These are phyloP conservation scores for Rhizophagus clarus DNA, from an alignment of 192 early-diverging fungal genomes.

Conservation along the genomic window DNA sequence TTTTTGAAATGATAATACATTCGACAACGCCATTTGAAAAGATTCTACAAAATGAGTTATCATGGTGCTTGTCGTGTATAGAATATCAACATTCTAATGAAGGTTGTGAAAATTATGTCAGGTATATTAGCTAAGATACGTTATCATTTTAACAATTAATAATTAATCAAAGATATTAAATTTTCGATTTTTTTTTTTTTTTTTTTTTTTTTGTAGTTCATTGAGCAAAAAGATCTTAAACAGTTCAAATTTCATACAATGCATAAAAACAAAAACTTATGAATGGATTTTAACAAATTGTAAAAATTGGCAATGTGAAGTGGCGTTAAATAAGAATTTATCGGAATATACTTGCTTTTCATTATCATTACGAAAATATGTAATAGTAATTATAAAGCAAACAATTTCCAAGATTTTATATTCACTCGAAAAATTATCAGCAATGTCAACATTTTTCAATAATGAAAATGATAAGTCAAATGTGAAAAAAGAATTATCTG, in stretches of 20 bases:
- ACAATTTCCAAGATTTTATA: not conserved
- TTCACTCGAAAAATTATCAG: not conserved
- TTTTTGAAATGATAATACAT: not conserved
- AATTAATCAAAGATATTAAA: not conserved
- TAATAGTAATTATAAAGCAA: not conserved
- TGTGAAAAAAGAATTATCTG: too few relatives aligned
- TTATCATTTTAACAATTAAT: not conserved
- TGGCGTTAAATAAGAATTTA: not conserved
- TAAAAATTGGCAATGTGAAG: not conserved
- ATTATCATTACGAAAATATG: not conserved
- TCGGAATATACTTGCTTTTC: not conserved
- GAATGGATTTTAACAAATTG: not conserved
- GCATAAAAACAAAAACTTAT: not conserved
- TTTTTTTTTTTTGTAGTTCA: not conserved
- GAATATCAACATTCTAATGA: not conserved
- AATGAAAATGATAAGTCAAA: not conserved
- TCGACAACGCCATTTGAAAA: not conserved
- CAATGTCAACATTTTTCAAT: not conserved
- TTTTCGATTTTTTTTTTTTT: not conserved
- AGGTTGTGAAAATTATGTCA: not conserved
- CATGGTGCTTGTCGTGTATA: not conserved
- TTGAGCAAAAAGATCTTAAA: not conserved
- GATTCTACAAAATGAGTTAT: not conserved
- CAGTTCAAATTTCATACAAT: not conserved
- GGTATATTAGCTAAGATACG: not conserved